Base-by-base conservation (phyloP, 106 monocot species). In the Dendrobium huoshanense region DNA sequence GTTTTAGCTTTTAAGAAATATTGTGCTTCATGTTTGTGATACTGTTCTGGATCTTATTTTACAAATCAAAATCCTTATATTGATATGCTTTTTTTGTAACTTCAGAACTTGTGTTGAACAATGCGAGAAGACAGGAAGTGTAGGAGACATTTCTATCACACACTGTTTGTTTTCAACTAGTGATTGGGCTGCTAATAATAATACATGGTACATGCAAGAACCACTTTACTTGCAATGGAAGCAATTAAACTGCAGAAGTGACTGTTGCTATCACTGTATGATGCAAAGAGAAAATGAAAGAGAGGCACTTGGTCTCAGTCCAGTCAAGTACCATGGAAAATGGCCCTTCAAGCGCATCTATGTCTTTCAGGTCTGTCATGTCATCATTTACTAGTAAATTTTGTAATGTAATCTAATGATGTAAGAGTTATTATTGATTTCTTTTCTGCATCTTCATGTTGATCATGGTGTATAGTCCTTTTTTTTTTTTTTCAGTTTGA, bases 261-360 rank as follows among this genome's bases (percentile, higher is more conserved):
- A 89, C 64, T 92, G 89, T 58, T 79, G 80, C 7, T 92, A 92
- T 31, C 78, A 86, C n/a, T 92, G 92, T 44, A 92, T 92, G 92
- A 80, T 83, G 83, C 85, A 88, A 75, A 86, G 92, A 40, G 97
- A 94, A 72, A 82, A 72, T 10, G 90, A 94, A 79, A 92, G 94
- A 78, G 83, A 82, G 79, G 75, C 80, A 81, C 82, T 88, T 80
- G 91, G 92, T 41, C 82, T 94, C 5, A 31, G 27, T 22, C 94
- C 97, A 77, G 88, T 98, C 16, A 92, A 98, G 79, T 98, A 98
- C 80, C 94, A 98, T 77, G 94, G 97, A 20, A 98, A 91, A 84
- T 98, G 94, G 97, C 97, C 94, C 25, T 92, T 94, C 78, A 89
- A 87, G 82, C 90, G 89, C 41, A 84, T 86, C 27, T 88, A 76